Evolutionary conservation across 2,329 filamentous ascomycete species (phyloP), one percentile per base, ranked within the genome.

Genomic region (Botrytis deweyae): DNA sequence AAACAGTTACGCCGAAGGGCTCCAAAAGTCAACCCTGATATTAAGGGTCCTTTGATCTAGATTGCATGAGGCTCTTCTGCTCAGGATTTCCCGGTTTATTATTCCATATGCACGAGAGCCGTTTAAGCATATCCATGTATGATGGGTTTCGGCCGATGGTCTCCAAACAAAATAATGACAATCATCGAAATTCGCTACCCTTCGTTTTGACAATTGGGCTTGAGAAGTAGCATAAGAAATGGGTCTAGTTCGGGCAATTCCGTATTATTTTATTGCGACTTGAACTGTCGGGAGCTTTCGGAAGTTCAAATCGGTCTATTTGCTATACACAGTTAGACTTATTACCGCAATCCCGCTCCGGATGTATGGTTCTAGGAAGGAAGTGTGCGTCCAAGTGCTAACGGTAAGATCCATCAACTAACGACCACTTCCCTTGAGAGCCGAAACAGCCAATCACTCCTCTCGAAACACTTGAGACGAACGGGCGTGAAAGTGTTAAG

Each of bases 41-140:
- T 72, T 46, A 72, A 49, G 70, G 70, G 61, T 68, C 70, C 49
- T 44, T n/a, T 49, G 61, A 72, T 72, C 70, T 72, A 72, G 70
- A 72, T 58, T 61, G 29, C 40, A 67, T 72, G 70, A 72, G 70
- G 70, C 70, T 72, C 70, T 67, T 65, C 46, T 67, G 16, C 29
- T 68, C 40, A 61, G 62, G 63, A 72, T 67, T 68, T 66, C 16
- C 55, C 70, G 63, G 52, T 38, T 46, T 18, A 20, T 22, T 33
- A 33, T 58, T 33, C 68, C 52, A 71, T 59, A 66, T 67, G 52
- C 40, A 67, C 49, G 38, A 68, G 52, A 61, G 55, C 63, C 70
- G 63, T 68, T 59, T 25, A 68, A 61, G 38, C 49, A 36, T 25
- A 44, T 44, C 46, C 70, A 72, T 72, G 62, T 49, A 44, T 59